Evolutionary conservation across 495 filamentous ascomycete species (phyloP).

Genomic region (Apiosordaria backusii): DNA sequence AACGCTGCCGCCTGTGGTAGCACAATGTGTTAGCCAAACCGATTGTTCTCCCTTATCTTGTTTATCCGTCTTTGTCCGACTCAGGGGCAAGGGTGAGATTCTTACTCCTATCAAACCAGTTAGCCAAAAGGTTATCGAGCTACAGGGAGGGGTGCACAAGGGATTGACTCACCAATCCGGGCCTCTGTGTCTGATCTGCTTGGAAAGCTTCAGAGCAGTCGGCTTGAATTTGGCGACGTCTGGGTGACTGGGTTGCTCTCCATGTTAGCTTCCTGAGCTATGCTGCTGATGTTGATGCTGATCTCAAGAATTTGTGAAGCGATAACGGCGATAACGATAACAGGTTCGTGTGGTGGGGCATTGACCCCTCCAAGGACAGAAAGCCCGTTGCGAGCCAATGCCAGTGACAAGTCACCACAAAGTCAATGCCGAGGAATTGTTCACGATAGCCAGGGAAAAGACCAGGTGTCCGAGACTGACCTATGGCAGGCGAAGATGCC

Average conservation of each 20-base stretch:
- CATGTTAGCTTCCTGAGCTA: background rate
- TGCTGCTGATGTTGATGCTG: background rate
- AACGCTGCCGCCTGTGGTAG: slow-evolving; percentile 72
- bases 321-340: slow-evolving; percentile 16
- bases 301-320: background rate
- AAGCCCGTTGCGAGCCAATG: too few species aligned
- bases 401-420: background rate
- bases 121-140: slow-evolving; percentile 19
- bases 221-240: slow-evolving; percentile 97
- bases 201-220: slow-evolving; percentile 90
- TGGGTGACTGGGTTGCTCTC: slow-evolving; percentile 64
- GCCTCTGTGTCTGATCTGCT: slow-evolving; percentile 41
- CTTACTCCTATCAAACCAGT: slow-evolving; percentile 97
- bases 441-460: slow-evolving; percentile 6
- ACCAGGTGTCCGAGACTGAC: slow-evolving; percentile 49
- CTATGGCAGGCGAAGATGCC: slow-evolving; percentile 95
- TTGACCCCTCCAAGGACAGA: slow-evolving; percentile 14
- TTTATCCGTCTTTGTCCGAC: slow-evolving; percentile 18
- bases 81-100: slow-evolving; percentile 24
- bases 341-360: slow-evolving; percentile 32
- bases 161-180: background rate
- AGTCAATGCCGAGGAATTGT: background rate
- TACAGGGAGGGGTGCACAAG: background rate
- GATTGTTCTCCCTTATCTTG: slow-evolving; percentile 7
- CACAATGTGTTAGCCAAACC: slow-evolving; percentile 3